Base-by-base conservation (phyloP, 352 stramenopile genomes). In the Globisporangium spiculum region DNA sequence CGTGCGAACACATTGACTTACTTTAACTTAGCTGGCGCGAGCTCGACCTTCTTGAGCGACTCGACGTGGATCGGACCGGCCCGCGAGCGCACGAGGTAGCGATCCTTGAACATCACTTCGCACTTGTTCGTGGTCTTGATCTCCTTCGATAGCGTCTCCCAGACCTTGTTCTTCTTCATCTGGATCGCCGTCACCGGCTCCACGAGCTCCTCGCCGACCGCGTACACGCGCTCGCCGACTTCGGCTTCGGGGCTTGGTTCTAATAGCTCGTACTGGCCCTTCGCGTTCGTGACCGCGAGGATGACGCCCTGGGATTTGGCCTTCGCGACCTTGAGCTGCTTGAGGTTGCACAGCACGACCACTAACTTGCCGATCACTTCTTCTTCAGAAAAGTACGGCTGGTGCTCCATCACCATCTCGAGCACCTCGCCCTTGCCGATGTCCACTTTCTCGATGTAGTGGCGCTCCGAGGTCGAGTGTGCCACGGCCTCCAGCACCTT, bases 151-250 rank as follows among this genome's bases (percentile, higher is more conserved):
- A 92, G 55, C 59, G 81, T 78, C 50, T 92, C 84, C 84, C 84
- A 92, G 54, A 91, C 82, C 75, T 92, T 92, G 78, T 91, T 90
- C 78, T 92, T 92, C 80, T 92, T 92, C 80, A 92, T 89, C 75
- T 90, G 82, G 60, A 92, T 91, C 56, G 84, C 73, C 9, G 84
- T 92, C 53, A 92, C 83, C 20, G 84, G 84, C 57, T 92, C 82
- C 54, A 80, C 72, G 32, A 88, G 44, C 68, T 92, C 84, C 67
- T 92, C 84, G 60, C 84, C 84, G 44, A 78, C 85, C 5, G 84
- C 84, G 75, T 90, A 90, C 58, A 92, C 77, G 65, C 82, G 81
- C 69, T 92, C 84, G 60, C 84, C 84, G 32, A 92, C 67, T 60
- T 91, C 83, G 16, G 84, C 81, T 58, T 92, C 82, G 0, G 77